Conservation (phyloP, 345 rosid genomes). For the Bruguiera sexangula region DNA sequence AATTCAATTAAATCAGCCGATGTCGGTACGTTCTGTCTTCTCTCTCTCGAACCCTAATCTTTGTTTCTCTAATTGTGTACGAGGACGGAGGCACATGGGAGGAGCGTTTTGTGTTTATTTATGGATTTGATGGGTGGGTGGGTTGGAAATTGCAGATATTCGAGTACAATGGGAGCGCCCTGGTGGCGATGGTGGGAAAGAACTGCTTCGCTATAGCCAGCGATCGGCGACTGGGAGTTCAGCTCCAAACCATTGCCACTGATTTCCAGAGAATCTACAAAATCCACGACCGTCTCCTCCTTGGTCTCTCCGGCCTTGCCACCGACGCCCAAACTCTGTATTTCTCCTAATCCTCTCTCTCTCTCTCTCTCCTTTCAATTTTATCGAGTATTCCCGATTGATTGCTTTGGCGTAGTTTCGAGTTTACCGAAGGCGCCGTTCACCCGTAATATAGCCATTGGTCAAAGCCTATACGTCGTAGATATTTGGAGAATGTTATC, state of each 20-base stretch:
- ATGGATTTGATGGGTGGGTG: background rate
- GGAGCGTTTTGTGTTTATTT: background rate
- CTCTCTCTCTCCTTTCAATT: background rate
- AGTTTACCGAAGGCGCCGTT: background rate
- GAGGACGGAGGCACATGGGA: no score
- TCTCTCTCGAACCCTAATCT: constrained; percentile 9
- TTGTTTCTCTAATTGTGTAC: no score
- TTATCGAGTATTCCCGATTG: background rate
- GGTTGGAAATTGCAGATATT: constrained; percentile 52
- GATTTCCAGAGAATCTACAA: constrained; percentile 83
- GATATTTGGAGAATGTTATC: no score
- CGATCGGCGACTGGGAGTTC: constrained; percentile 88
- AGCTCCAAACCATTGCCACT: constrained; percentile 93
- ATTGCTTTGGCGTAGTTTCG: background rate
- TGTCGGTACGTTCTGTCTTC: constrained; percentile 50
- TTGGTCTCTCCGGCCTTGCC: constrained; percentile 94
- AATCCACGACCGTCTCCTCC: constrained; percentile 77
- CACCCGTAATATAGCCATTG: no score
- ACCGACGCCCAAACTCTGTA: constrained; percentile 94
- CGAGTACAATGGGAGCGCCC: constrained; percentile 98
- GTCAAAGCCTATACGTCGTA: no score
- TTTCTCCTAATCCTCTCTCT: background rate
- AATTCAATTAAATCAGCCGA: constrained; percentile 9
- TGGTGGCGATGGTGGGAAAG: constrained; percentile 99
- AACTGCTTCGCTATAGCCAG: constrained; percentile 98